Base-by-base conservation (phyloP, 2,329 filamentous ascomycete genomes). In the Penicillium rolfsii region DNA sequence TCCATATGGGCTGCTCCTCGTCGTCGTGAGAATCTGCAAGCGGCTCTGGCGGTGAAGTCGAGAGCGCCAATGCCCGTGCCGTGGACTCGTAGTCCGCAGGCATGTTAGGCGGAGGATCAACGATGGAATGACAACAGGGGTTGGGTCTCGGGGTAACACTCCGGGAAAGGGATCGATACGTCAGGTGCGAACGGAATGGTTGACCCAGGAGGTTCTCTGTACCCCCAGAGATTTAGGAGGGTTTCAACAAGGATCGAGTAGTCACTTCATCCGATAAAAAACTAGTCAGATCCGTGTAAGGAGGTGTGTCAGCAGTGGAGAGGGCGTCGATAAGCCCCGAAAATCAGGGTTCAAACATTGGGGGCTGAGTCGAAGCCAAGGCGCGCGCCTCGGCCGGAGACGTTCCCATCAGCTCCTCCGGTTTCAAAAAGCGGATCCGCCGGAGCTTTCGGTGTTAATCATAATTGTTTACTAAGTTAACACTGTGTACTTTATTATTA, bases 11-110 rank as follows among this genome's bases (percentile, higher is more conserved):
- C 49, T 79, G 80, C 52, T 74, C 74, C 54, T 72, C 73, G 55
- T 74, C 68, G 68, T 74, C 68, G 57, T 76, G 65, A 16, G 67
- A 81, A 16, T 83, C 81, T 28, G 84, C 83, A 5, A 80, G 74
- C 57, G 79, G 67, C 45, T 72, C 71, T 46, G 74, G 77, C 59
- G 81, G 80, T 30, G 77, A 75, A 61, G 81, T 77, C 35, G 82
- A 80, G 28, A 84, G 76, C 49, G 83, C 81, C 48, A 86, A 80
- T 57, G 83, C 83, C 70, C 82, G 81, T 55, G 81, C 82, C 19
- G 80, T 81, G 58, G 79, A 79, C 63, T 80, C 74, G 72, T 84
- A 84, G 71, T 84, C 82, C 64, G 79, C 75, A 45, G 78, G 75
- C 79, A 81, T 81, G 38, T 61, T 70, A 58, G 52, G 52, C 36